Conservation (phyloP, 2,329 filamentous ascomycete genomes). For the Penicillium sp. region DNA sequence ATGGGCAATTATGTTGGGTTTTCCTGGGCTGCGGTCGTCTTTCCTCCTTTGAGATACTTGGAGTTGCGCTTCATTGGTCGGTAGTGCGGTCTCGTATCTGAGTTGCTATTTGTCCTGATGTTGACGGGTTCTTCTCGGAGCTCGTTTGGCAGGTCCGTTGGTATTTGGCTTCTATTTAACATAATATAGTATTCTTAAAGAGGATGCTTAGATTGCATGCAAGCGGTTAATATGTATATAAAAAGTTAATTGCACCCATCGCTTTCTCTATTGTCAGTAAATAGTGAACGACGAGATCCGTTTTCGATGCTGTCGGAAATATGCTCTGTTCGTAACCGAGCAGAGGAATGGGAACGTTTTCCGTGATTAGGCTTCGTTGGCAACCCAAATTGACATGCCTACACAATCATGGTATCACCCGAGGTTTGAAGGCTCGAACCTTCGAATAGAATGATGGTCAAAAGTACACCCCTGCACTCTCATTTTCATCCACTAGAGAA, state of each 20-base stretch:
- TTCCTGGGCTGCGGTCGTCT: constrained; percentile 55
- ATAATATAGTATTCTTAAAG: neutral
- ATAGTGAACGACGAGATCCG: neutral
- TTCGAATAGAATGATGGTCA: constrained; percentile 6
- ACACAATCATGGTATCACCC: neutral
- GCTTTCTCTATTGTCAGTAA: neutral
- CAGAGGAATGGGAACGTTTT: neutral
- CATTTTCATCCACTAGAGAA: constrained; percentile 29
- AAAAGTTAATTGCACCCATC: neutral
- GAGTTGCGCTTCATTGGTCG: constrained; percentile 50
- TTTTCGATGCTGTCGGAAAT: neutral
- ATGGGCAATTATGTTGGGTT: constrained; percentile 60
- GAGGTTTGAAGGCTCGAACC: neutral
- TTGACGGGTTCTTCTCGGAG: neutral
- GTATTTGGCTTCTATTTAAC: neutral
- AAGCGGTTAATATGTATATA: neutral
- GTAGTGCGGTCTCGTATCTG: constrained; percentile 24
- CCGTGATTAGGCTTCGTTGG: neutral
- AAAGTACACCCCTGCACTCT: constrained; percentile 22
- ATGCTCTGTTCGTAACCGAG: no score
- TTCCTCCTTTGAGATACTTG: constrained; percentile 50
- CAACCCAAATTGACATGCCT: neutral
- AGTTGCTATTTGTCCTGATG: neutral
- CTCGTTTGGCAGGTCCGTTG: neutral
- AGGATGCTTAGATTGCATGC: neutral